phyloP scores from a whole-genome alignment of 2,329 filamentous ascomycete species.

The Aspergillus alliaceus region DNA sequence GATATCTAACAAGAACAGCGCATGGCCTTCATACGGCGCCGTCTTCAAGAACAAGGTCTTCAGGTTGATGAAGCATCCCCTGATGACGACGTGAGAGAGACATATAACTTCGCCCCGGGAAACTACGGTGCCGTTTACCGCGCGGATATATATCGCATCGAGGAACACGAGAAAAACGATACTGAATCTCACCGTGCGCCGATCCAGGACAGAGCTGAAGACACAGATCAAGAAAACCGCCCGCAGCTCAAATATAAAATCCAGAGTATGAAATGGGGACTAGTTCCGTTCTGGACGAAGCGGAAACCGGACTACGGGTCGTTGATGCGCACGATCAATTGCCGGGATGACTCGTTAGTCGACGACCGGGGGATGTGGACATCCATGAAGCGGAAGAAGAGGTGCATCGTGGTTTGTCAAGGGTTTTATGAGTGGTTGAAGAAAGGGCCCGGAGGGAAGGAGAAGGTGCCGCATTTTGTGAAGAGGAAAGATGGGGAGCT shows the following conservation, averaged over 20 bases:
- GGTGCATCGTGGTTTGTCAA: constrained; percentile 83
- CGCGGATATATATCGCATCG: constrained; percentile 55
- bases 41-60: constrained; percentile 74
- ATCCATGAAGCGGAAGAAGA: constrained; percentile 83
- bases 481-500: constrained; percentile 78
- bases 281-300: constrained; percentile 93
- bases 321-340: constrained; percentile 90
- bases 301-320: constrained; percentile 73
- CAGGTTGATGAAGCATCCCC: constrained; percentile 68
- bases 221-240: constrained; percentile 17
- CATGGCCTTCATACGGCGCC: constrained; percentile 71
- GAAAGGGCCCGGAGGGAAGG: constrained; percentile 66
- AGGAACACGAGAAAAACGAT: constrained; percentile 14
- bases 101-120: constrained; percentile 90
- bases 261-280: constrained; percentile 93
- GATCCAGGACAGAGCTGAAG: not conserved
- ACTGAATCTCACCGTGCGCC: not conserved
- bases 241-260: constrained; percentile 63
- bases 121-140: constrained; percentile 84
- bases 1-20: constrained; percentile 52
- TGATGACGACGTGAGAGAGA: constrained; percentile 70
- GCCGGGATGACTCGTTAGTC: constrained; percentile 80
- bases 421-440: constrained; percentile 98
- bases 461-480: constrained; percentile 82
- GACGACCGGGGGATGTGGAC: constrained; percentile 84